These are phyloP conservation scores for Cytospora leucostoma DNA, from an alignment of 2,329 filamentous ascomycete genomes.

Conservation along the genomic window DNA sequence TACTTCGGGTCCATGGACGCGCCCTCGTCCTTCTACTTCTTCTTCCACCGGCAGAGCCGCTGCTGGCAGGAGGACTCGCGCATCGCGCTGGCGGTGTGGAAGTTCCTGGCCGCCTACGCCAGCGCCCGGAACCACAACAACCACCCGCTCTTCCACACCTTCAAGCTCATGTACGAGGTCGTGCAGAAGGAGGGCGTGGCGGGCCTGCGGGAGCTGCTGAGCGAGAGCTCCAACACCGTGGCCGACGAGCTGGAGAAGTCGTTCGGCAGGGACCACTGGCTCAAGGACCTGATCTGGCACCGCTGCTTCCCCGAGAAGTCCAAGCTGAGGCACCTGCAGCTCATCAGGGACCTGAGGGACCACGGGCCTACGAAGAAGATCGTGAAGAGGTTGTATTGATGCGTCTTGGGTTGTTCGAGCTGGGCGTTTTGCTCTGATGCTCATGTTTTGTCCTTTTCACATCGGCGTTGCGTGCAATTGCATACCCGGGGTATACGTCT, in stretches of 20 bases:
- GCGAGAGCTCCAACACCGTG: conserved; percentile 18
- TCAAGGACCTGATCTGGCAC: conserved; percentile 23
- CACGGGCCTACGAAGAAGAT: conserved; percentile 20
- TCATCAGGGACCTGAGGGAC: conserved; percentile 17
- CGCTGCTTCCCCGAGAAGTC: conserved; percentile 23
- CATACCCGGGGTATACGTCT: neutral
- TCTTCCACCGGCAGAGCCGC: conserved; percentile 23
- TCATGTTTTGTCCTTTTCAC: neutral
- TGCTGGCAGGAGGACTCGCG: conserved; percentile 23
- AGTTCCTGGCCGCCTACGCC: conserved; percentile 21
- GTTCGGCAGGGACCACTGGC: conserved; percentile 21
- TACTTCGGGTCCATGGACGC: conserved; percentile 21
- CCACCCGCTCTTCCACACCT: conserved; percentile 24
- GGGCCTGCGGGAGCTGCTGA: conserved; percentile 18
- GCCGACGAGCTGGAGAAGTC: conserved; percentile 22
- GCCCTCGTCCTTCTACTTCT: conserved; percentile 23
- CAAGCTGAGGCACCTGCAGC: conserved; percentile 22
- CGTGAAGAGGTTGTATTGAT: conserved; percentile 17
- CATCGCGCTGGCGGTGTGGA: conserved; percentile 23
- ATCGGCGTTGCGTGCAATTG: neutral
- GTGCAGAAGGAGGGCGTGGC: conserved; percentile 20
- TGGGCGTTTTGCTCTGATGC: neutral
- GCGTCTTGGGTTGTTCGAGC: neutral
- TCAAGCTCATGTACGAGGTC: conserved; percentile 25
- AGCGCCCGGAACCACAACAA: conserved; percentile 17